phyloP scores from a whole-genome alignment of 2,329 filamentous ascomycete species.

The Colletotrichum falcatum region DNA sequence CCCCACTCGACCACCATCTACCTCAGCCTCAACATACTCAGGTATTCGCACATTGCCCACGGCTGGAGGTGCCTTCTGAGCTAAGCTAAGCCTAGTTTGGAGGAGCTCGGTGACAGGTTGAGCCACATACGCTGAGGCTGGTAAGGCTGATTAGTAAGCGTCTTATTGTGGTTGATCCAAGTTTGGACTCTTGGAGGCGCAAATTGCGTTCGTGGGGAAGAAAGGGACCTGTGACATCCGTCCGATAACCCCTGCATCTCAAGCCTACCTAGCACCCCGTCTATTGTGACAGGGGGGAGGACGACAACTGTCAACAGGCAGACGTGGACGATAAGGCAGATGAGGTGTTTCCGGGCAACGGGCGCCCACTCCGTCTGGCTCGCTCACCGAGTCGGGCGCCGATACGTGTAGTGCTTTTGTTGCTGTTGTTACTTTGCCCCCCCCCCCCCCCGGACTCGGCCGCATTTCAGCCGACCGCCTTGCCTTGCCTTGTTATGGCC shows the following conservation, averaged over 20 bases:
- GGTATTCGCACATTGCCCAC: too few relatives aligned
- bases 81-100: neutral
- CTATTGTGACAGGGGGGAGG: conserved; percentile 30
- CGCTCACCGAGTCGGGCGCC: conserved; percentile 15
- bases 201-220: conserved; percentile 27
- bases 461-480: conserved; percentile 30
- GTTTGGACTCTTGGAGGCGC: neutral
- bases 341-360: conserved; percentile 39
- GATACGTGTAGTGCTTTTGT: neutral
- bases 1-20: neutral
- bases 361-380: conserved; percentile 31
- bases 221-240: conserved; percentile 30
- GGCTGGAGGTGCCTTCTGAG: neutral
- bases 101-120: neutral
- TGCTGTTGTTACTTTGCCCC: conserved; percentile 16
- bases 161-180: neutral
- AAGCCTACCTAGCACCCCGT: conserved; percentile 25
- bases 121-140: conserved; percentile 24
- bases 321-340: conserved; percentile 19
- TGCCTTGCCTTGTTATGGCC: conserved; percentile 13
- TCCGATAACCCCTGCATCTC: conserved; percentile 29
- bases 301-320: neutral
- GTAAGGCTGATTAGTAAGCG: neutral
- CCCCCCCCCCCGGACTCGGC: conserved; percentile 20
- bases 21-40: conserved; percentile 37